phyloP scores from a whole-genome alignment of 2,329 filamentous ascomycete genomes.

The Blastomyces parvus region DNA sequence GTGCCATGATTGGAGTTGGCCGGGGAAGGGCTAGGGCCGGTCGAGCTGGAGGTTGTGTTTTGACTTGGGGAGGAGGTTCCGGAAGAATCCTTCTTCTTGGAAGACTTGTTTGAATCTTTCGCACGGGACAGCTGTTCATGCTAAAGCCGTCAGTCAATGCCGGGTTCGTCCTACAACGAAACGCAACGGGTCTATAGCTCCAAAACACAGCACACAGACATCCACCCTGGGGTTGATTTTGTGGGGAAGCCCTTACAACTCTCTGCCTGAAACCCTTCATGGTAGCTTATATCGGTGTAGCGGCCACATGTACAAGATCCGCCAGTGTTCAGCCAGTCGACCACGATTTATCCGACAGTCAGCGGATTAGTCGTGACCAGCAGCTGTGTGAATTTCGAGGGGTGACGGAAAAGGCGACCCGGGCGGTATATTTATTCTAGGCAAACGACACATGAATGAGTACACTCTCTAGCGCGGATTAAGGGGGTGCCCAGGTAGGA shows the following conservation, averaged over 20 bases:
- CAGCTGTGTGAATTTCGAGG: conserved; percentile 2
- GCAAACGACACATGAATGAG: not conserved
- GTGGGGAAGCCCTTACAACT: conserved; percentile 61
- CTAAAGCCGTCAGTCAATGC: conserved; percentile 44
- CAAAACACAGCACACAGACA: conserved; percentile 17
- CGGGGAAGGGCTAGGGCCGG: conserved; percentile 44
- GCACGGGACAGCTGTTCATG: conserved; percentile 81
- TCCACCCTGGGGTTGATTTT: conserved; percentile 21
- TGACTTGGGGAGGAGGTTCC: conserved; percentile 73
- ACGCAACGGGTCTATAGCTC: not conserved
- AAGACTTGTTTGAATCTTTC: conserved; percentile 77
- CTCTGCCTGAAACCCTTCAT: conserved; percentile 98
- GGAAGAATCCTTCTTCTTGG: conserved; percentile 52
- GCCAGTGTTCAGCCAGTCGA: conserved; percentile 10
- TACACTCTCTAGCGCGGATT: not conserved
- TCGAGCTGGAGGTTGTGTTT: conserved; percentile 24
- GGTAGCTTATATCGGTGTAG: conserved; percentile 38
- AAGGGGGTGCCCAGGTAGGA: not conserved
- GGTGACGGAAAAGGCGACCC: not conserved
- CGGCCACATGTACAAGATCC: conserved; percentile 18
- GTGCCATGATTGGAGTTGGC: conserved; percentile 57
- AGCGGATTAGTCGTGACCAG: conserved; percentile 9
- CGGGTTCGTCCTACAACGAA: conserved; percentile 16
- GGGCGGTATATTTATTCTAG: conserved; percentile 1
- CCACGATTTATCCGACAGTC: conserved; percentile 11